Evolutionary conservation across 805 yeast species (phyloP).

Genomic region (Starmerella floris): DNA sequence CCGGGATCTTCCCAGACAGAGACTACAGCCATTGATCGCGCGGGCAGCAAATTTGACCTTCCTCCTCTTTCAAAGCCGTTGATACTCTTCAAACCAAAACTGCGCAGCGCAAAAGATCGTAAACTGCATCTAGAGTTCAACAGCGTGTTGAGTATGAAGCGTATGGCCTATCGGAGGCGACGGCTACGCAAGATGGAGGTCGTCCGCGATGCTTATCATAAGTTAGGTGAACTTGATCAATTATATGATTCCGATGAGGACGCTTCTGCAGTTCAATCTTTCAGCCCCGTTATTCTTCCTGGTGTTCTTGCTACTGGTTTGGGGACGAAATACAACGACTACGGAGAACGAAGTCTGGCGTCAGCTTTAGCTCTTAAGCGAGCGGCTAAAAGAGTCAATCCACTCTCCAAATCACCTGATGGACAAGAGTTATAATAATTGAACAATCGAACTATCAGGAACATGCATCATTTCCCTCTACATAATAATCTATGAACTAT

Average conservation of each 20-base stretch:
- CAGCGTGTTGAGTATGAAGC: constrained; percentile 14
- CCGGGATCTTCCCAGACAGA: background rate
- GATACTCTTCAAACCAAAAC: constrained; percentile 5
- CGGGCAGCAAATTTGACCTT: background rate
- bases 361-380: constrained; percentile 11
- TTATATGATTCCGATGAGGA: constrained; percentile 28
- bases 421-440: background rate
- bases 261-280: constrained; percentile 1
- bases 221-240: constrained; percentile 23
- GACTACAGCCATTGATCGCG: background rate
- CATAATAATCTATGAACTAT: too few species aligned
- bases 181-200: constrained; percentile 21
- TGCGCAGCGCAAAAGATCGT: constrained; percentile 16
- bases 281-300: background rate
- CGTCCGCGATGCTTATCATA: constrained; percentile 23
- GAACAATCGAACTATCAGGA: too few species aligned
- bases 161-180: constrained; percentile 19
- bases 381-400: constrained; percentile 1
- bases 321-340: constrained; percentile 10
- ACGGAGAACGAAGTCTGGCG: constrained; percentile 15
- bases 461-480: too few species aligned
- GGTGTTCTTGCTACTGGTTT: constrained; percentile 20
- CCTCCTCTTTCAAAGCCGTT: background rate
- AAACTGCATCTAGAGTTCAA: constrained; percentile 15
- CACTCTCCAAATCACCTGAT: too few species aligned